Percentiles rank a stretch among this genome's conserved stretches.
Conservation (phyloP, 306 rosid genomes). For the Betula pendula region DNA sequence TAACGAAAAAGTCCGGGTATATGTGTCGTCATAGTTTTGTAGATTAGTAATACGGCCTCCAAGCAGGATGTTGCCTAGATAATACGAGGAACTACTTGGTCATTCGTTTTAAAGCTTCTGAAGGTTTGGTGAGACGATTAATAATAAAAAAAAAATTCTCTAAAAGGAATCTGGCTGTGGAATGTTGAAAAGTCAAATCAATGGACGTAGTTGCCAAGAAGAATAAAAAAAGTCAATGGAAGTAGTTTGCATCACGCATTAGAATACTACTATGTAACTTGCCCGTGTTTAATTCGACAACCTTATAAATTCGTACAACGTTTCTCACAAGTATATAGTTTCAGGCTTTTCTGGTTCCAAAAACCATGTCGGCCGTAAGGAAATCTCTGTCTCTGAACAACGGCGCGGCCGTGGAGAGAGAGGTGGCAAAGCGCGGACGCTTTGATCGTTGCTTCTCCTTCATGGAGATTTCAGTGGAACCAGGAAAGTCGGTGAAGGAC, state of each 20-base stretch:
- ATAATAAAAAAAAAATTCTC: not conserved
- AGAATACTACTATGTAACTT: constrained; percentile 22
- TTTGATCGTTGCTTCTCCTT: constrained; percentile 51
- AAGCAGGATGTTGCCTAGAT: too few relatives aligned
- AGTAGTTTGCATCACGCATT: constrained; percentile 6
- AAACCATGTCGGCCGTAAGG: constrained; percentile 69
- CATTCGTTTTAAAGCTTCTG: too few relatives aligned
- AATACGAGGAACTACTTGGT: too few relatives aligned
- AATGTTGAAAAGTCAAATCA: constrained; percentile 58
- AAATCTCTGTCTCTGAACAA: constrained; percentile 62
- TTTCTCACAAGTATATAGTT: constrained; percentile 4
- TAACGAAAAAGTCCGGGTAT: not conserved
- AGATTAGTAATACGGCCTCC: not conserved
- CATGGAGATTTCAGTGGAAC: constrained; percentile 56
- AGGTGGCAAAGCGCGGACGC: constrained; percentile 28
- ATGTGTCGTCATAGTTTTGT: too few relatives aligned
- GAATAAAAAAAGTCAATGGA: constrained; percentile 35
- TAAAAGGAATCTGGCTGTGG: not conserved
- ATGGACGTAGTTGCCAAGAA: constrained; percentile 24
- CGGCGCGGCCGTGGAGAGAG: constrained; percentile 23
- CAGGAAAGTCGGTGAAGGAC: constrained; percentile 65
- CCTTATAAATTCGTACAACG: constrained; percentile 25
- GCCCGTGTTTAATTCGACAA: constrained; percentile 31
- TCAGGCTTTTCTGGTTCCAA: constrained; percentile 28
- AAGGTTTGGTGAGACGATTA: too few relatives aligned